Evolutionary conservation across 139 green algal species (phyloP), one percentile per base, ranked within the genome.

Genomic region (Choricystis sp.): DNA sequence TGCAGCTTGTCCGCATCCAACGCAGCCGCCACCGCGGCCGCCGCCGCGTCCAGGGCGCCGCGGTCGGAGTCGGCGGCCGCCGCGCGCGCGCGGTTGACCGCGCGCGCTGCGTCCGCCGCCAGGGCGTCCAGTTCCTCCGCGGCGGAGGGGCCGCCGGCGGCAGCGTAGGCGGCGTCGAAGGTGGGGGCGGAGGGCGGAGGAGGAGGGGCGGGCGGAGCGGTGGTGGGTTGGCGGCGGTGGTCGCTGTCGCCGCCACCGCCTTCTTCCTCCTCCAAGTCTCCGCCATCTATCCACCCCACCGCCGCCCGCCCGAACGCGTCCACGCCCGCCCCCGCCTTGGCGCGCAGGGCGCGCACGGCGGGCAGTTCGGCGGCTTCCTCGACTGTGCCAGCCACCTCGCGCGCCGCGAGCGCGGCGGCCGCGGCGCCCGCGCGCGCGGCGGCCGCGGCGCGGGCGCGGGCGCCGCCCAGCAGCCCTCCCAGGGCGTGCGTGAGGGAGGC

Each of bases 81-180:
- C 14, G 25, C 9, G 56, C 56, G 56, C 56, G n/a, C 23, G 23
- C 56, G 56, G 56, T n/a, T 59, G 56, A 4, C 22, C 23, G n/a
- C 56, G 14, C 56, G 56, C 56, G 14, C 56, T 9, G 23, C 22
- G 23, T 73, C 68, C 31, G 55, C 64, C 19, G 57, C 49, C 24
- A 73, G 67, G 2, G 57, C 62, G 27, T 69, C 62, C 57, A 73
- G 27, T 4, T 69, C 69, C 31, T 70, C 69, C 23, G 56, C 30
- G 0, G 64, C 61, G 19, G 57, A 60, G 29, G 52, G 56, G 29
- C 69, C 69, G 27, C 69, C 69, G 29, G 60, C 40, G 21, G 65
- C 57, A 31, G 62, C 61, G 29, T 67, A 62, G 1, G 25, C n/a
- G 14, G 65, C 30, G 1, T 65, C 56, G 56, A 74, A 70, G 22